Conservation (phyloP, 345 rosid genomes). For the Salix exigua region DNA sequence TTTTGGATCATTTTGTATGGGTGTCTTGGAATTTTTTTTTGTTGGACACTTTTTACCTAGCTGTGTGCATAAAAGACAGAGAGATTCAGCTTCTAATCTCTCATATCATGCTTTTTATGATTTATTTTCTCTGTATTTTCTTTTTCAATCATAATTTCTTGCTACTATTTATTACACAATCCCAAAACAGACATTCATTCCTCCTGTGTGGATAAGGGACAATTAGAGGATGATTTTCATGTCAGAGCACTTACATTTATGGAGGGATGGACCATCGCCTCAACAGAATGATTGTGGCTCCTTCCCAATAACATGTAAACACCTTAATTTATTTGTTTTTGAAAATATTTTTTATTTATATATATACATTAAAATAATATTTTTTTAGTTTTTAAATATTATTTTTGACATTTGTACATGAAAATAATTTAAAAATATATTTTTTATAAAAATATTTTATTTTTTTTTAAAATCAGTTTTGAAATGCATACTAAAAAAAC, state of each 20-base stretch:
- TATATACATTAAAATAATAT: too few species aligned
- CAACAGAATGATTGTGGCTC: not conserved
- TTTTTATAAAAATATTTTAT: too few species aligned
- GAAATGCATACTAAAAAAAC: too few species aligned
- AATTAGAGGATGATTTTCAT: not conserved
- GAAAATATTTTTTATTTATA: too few species aligned
- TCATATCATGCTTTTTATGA: not conserved
- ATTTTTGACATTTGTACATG: too few species aligned
- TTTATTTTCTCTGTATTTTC: not conserved
- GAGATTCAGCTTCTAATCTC: constrained; percentile 16
- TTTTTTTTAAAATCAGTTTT: too few species aligned
- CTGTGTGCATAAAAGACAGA: constrained; percentile 1
- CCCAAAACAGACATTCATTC: constrained; percentile 14
- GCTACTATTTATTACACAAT: not conserved
- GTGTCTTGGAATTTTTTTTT: not conserved
- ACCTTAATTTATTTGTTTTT: too few species aligned
- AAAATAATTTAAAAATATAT: too few species aligned
- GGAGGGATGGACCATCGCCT: not conserved
- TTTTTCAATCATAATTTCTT: not conserved
- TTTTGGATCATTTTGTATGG: constrained; percentile 15
- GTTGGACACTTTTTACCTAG: constrained; percentile 1
- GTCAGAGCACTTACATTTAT: not conserved
- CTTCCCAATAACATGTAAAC: not conserved
- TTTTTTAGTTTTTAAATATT: too few species aligned
- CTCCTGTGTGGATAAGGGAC: constrained; percentile 16